These are phyloP conservation scores for Zygoascus meyerae DNA, from an alignment of 1,139 yeast genomes.

Conservation along the genomic window DNA sequence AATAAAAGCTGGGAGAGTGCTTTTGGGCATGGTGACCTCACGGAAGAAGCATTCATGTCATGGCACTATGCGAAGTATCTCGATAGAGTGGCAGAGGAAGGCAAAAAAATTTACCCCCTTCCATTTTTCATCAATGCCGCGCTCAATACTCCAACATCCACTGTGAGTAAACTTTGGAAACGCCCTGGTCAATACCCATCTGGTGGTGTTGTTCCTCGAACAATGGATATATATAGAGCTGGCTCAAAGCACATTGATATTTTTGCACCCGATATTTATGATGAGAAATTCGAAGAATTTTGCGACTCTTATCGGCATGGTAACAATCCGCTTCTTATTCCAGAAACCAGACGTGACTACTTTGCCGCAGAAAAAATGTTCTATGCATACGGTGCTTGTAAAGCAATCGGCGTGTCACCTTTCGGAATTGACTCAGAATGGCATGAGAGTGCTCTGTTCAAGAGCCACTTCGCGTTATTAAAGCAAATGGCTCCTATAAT, in stretches of 20 bases:
- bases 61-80: constrained; percentile 15
- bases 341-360: constrained; percentile 13
- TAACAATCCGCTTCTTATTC: constrained; percentile 12
- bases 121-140: constrained; percentile 14
- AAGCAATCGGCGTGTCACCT: constrained; percentile 15
- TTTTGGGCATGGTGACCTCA: constrained; percentile 12
- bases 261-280: constrained; percentile 12
- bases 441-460: constrained; percentile 12
- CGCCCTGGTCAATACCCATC: constrained; percentile 16
- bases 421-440: constrained; percentile 14
- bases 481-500: constrained; percentile 10
- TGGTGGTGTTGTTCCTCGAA: constrained; percentile 14
- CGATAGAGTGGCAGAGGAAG: constrained; percentile 13
- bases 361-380: constrained; percentile 13
- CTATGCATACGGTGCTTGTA: constrained; percentile 12
- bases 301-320: constrained; percentile 12
- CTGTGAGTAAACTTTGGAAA: constrained; percentile 4
- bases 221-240: constrained; percentile 13
- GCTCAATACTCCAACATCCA: constrained; percentile 8
- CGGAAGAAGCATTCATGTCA: constrained; percentile 17
- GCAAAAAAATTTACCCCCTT: constrained; percentile 9
- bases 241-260: constrained; percentile 10
- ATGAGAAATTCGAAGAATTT: constrained; percentile 11
- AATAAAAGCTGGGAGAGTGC: constrained; percentile 13
- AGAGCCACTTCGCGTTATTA: constrained; percentile 11